Evolutionary conservation across 305 asterid species (phyloP), one percentile per base, ranked within the genome.

Genomic region (Fraxinus velutina): DNA sequence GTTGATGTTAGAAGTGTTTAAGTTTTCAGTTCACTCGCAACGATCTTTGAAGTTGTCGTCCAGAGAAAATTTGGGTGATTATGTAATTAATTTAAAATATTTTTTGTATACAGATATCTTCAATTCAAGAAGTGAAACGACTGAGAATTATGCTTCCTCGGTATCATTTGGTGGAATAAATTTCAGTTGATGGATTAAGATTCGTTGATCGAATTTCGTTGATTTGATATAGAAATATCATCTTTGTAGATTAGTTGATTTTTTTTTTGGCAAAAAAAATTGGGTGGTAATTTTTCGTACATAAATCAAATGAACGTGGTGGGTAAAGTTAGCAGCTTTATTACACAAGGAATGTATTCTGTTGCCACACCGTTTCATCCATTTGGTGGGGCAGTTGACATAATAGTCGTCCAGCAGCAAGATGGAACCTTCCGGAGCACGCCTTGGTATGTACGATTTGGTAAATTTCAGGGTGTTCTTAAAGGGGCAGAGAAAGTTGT

Each of bases 371-470:
- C 98, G 24, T 94, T 94, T 85, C 98, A 94, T 87, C 98, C 98
- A 4, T 94, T 94, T 84, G 98, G 98, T 83, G 97, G 98, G 79
- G 98, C 98, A 2, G 97, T 93, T 17, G 98, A 94, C 87, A 93
- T 94, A 79, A 92, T 94, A 60, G 92, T 86, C 34, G 98, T 94
- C 30, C 89, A 90, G 86, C 98, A 94, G 85, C 81, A 92, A 70
- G 97, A 94, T 82, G 96, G 94, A 7, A 87, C 93, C 82, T 94
- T 85, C 78, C 85, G 94, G 87, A 92, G 95, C 77, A 93, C 98
- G 0, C 98, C 98, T 83, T 94, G 98, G 97, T 93, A 94, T 83
- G 97, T 94, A 4, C 86, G 98, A 10, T 94, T 94, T 60, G 98
- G 98, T 66, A 94, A 94, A 79, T 94, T 94, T 85, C 97, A 93